Conservation (phyloP, 345 rosid species). For the Eucalyptus caleyi region DNA sequence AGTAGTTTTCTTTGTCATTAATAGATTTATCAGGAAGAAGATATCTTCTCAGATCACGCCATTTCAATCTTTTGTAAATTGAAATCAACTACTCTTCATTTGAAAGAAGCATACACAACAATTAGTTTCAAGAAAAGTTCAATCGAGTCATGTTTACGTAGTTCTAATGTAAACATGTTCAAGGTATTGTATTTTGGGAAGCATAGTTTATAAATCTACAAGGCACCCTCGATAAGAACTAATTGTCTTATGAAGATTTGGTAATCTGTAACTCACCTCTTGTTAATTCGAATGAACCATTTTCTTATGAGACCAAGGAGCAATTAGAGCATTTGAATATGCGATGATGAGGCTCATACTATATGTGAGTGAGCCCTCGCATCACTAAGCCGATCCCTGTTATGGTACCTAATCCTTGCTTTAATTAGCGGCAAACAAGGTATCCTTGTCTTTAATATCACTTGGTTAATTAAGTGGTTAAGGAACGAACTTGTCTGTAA, state of each 20-base stretch:
- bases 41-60: neutral
- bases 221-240: too few species aligned
- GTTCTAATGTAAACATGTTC: neutral
- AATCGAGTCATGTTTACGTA: neutral
- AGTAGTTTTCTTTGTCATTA: neutral
- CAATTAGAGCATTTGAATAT: neutral
- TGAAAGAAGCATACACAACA: neutral
- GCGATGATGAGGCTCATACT: neutral
- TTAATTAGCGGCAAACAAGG: neutral
- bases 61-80: neutral
- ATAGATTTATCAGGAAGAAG: neutral
- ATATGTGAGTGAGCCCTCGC: neutral
- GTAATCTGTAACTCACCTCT: neutral
- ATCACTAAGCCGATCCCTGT: neutral
- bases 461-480: neutral
- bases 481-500: neutral
- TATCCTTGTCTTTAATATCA: neutral
- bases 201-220: neutral
- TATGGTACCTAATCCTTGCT: neutral
- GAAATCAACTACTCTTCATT: too few species aligned
- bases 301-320: neutral
- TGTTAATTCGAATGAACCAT: neutral
- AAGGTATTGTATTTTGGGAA: neutral
- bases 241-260: neutral
- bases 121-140: too few species aligned